Evolutionary conservation across 306 rosid genomes (phyloP), one percentile per base, ranked within the genome.

Genomic region (Myrica gale): DNA sequence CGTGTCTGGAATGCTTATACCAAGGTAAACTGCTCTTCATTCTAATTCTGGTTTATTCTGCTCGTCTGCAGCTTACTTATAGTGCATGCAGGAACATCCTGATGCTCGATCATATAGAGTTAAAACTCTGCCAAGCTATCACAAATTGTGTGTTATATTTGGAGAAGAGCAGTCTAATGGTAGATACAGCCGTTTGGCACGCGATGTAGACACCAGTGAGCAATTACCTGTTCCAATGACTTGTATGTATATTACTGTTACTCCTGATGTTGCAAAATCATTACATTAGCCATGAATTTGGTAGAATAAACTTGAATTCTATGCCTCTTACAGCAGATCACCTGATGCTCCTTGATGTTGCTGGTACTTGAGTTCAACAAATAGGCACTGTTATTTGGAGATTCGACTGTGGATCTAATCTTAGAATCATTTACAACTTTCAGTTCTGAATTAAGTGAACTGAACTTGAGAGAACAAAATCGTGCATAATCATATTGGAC

Each of bases 31-130:
- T 26, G 26, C 41, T 67, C 79, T 80, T 37, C 69, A 63, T 73
- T 11, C 42, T 75, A 66, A 39, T 63, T 50, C 71, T 69, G 37
- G 53, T 68, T 58, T 78, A 52, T 77, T 75, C n/a, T 76, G 61
- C 73, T 73, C 44, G 78, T 73, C 21, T 78, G 72, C 75, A 55
- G 66, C 84, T 77, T 74, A 83, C 65, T n/a, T 73, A 60, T 66
- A 71, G 75, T 78, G 79, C 71, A 46, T 79, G 86, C 87, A 91
- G 97, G 89, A 23, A 68, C 91, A 88, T 76, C 89, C 92, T 68
- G 97, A 86, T 83, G 88, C 90, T 72, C 93, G 89, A 81, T 62
- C 88, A 50, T 88, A 87, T 69, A 85, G 94, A 86, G 92, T 89
- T 70, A 91, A 91, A 86, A 91, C 97, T 50, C 82, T 89, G 51